phyloP scores from a whole-genome alignment of 179 eudicot genomes.

The Beta lomatogona region DNA sequence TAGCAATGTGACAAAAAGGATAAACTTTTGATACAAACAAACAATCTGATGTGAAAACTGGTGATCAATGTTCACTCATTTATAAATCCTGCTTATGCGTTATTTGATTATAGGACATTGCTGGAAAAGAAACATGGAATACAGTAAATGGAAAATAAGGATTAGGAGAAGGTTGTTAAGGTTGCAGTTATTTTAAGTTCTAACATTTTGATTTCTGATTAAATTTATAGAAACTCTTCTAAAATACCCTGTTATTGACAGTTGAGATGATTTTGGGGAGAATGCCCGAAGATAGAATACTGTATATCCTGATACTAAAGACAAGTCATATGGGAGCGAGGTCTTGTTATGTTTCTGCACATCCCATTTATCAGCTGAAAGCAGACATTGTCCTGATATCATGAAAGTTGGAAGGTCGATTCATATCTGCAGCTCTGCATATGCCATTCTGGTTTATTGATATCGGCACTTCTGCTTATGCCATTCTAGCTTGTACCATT shows the following conservation, averaged over 20 bases:
- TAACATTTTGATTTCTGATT: conserved; percentile 2
- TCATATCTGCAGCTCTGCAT: conserved; percentile 11
- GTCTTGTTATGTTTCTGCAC: conserved; percentile 12
- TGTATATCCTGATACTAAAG: conserved; percentile 22
- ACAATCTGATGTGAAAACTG: not conserved
- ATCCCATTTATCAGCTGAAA: conserved; percentile 15
- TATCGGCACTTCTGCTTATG: conserved; percentile 15
- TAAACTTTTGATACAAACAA: not conserved
- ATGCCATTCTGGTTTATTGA: not conserved
- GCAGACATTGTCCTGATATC: conserved; percentile 22
- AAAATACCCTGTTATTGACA: conserved; percentile 29
- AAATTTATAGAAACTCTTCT: conserved; percentile 19
- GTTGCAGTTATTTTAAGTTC: conserved; percentile 14
- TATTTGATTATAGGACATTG: conserved; percentile 33
- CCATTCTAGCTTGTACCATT: conserved; percentile 28
- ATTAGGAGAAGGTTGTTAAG: conserved; percentile 22
- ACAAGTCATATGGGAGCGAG: conserved; percentile 26
- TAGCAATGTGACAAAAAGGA: not conserved
- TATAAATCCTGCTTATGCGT: conserved; percentile 26
- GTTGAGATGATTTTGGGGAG: conserved; percentile 28
- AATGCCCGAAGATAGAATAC: conserved; percentile 13
- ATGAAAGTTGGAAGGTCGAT: conserved; percentile 12
- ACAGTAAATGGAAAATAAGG: conserved; percentile 25
- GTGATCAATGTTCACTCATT: not conserved
- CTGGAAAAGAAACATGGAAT: conserved; percentile 29